phyloP scores from a whole-genome alignment of 345 rosid genomes.

The Moricandia moricandioides region DNA sequence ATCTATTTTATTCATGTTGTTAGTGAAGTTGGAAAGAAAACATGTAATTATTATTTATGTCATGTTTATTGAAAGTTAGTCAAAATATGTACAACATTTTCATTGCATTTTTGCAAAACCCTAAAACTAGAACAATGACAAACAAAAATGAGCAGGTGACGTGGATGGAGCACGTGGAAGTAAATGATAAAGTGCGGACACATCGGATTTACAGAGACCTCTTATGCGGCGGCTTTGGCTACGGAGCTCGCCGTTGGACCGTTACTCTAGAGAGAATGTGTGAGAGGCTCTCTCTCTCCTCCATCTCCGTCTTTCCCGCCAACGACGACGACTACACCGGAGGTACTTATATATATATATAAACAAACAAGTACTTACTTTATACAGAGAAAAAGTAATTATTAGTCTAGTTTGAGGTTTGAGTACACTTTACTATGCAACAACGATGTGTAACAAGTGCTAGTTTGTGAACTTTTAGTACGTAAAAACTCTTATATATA shows the following conservation, averaged over 20 bases:
- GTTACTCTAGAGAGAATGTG: conserved; percentile 54
- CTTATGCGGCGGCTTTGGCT: conserved; percentile 45
- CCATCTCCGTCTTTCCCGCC: conserved; percentile 7
- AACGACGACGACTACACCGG: conserved; percentile 28
- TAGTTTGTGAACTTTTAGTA: background rate
- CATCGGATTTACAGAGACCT: conserved; percentile 65
- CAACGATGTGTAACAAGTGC: background rate
- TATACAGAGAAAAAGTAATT: background rate
- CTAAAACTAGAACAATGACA: background rate
- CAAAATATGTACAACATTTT: background rate
- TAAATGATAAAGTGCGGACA: conserved; percentile 50
- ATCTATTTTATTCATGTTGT: background rate
- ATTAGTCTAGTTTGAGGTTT: background rate
- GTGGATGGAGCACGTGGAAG: conserved; percentile 83
- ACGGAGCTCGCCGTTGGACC: conserved; percentile 70
- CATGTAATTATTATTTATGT: background rate
- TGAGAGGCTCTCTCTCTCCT: conserved; percentile 48
- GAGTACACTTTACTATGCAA: background rate
- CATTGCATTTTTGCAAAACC: background rate
- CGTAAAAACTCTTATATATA: background rate
- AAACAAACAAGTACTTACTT: background rate
- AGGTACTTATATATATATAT: conserved; percentile 35
- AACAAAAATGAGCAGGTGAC: conserved; percentile 50
- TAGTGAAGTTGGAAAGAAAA: background rate
- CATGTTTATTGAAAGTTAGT: background rate